Evolutionary conservation across 169 alveolate genomes (phyloP).

Genomic region (Plasmodium chabaudi): DNA sequence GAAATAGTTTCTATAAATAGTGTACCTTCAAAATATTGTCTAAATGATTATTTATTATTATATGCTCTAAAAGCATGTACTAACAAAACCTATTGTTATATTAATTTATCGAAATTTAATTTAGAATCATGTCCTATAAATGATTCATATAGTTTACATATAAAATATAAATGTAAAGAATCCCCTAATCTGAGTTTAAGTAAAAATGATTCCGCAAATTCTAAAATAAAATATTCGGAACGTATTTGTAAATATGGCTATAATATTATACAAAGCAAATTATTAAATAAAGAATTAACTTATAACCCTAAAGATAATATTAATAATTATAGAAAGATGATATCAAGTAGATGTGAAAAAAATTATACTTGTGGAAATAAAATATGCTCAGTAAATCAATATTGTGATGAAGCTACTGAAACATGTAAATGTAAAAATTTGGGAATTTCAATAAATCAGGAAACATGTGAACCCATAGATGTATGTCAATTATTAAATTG

Average conservation of each 20-base stretch:
- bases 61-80: not conserved
- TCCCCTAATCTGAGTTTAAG: not conserved
- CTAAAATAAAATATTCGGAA: no score
- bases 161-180: constrained; percentile 27
- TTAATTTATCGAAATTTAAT: constrained; percentile 4
- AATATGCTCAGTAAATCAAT: constrained; percentile 35
- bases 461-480: constrained; percentile 6
- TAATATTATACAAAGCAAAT: not conserved
- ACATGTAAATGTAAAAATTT: constrained; percentile 42
- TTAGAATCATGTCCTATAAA: no score
- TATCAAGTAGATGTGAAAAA: constrained; percentile 18
- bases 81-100: constrained; percentile 27
- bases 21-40: not conserved
- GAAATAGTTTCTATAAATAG: constrained; percentile 1
- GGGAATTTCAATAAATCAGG: not conserved
- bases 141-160: no score
- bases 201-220: not conserved
- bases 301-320: no score
- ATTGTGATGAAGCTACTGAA: constrained; percentile 8
- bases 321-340: no score
- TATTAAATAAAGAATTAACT: no score
- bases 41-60: not conserved
- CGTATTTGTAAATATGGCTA: constrained; percentile 17
- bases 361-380: constrained; percentile 18
- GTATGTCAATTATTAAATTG: constrained; percentile 33